These are phyloP conservation scores for Annulohypoxylon maeteangense DNA, from an alignment of 495 filamentous ascomycete species.

Conservation along the genomic window DNA sequence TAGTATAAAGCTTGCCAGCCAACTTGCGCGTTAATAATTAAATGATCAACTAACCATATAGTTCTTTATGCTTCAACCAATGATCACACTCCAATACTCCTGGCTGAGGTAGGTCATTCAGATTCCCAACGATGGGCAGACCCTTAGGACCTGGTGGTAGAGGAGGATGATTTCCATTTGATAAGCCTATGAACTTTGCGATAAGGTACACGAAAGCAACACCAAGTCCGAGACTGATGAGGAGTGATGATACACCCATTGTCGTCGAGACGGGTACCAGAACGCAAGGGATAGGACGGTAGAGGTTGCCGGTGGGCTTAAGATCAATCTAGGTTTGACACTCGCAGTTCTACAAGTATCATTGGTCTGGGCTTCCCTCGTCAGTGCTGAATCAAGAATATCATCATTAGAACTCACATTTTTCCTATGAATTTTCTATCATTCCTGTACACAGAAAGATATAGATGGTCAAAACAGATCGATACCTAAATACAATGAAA, in stretches of 20 bases:
- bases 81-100: slow-evolving; percentile 57
- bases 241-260: slow-evolving; percentile 15
- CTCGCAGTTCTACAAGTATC: neutral
- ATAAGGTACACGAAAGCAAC: neutral
- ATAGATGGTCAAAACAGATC: neutral
- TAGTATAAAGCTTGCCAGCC: neutral
- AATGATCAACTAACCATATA: slow-evolving; percentile 51
- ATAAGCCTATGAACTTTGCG: slow-evolving; percentile 10
- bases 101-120: slow-evolving; percentile 55
- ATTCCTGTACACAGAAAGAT: neutral
- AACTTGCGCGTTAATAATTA: neutral
- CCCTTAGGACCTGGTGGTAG: slow-evolving; percentile 61
- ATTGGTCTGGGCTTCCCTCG: neutral
- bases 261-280: neutral
- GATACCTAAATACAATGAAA: neutral
- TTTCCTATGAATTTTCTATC: neutral
- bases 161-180: slow-evolving; percentile 16
- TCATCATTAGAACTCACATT: neutral
- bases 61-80: slow-evolving; percentile 63
- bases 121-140: slow-evolving; percentile 59
- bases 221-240: slow-evolving; percentile 16
- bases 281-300: neutral
- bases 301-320: neutral
- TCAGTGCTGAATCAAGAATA: neutral
- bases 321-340: neutral